phyloP scores from a whole-genome alignment of 192 early-diverging fungal species.

The Backusella westeae region DNA sequence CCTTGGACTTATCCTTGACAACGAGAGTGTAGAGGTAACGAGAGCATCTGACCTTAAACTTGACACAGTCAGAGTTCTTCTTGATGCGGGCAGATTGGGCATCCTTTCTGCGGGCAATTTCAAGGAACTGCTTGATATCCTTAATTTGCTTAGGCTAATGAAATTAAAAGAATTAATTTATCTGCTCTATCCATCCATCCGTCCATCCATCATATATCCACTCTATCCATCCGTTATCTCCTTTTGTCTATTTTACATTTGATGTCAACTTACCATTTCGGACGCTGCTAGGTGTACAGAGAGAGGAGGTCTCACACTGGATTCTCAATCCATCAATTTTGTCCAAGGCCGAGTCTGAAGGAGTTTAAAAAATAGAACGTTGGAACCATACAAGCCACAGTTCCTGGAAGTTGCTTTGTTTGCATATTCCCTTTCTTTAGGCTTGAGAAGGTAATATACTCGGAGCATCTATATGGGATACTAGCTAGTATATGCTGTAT shows the following conservation, averaged over 20 bases:
- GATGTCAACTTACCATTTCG: background rate
- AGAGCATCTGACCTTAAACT: constrained; percentile 99
- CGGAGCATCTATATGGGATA: no score
- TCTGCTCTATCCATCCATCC: background rate
- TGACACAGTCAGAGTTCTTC: constrained; percentile 90
- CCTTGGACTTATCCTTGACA: constrained; percentile 92
- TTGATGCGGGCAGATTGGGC: constrained; percentile 94
- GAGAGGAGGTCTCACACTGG: background rate
- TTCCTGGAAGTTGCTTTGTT: background rate
- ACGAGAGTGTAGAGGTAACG: constrained; percentile 98
- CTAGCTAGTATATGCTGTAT: no score
- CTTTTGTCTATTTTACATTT: background rate
- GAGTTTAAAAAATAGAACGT: background rate
- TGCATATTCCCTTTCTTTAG: background rate
- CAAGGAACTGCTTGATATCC: constrained; percentile 99
- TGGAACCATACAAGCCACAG: background rate
- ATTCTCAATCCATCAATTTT: background rate
- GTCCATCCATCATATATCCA: background rate
- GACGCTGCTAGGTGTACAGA: constrained; percentile 7
- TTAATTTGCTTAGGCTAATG: constrained; percentile 92
- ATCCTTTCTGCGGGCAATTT: constrained; percentile 95
- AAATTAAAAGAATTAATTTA: background rate
- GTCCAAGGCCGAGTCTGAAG: background rate
- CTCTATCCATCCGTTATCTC: background rate
- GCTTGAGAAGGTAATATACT: background rate